Conservation (phyloP, 495 filamentous ascomycete species). For the Aspergillus diversus region DNA sequence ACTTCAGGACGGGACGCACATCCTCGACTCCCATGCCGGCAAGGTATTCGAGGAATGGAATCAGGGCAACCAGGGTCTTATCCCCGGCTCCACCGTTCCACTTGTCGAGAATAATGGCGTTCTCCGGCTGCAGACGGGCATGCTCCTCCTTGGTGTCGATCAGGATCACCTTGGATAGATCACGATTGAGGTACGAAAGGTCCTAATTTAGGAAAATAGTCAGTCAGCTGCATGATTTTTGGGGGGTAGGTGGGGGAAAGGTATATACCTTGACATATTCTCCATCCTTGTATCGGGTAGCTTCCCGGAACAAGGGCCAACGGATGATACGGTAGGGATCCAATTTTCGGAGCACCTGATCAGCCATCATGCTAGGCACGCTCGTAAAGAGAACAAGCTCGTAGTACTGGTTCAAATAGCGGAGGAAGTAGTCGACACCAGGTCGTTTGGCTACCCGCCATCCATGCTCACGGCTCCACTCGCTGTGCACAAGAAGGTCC, state of each 20-base stretch:
- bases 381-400: slow-evolving; percentile 95
- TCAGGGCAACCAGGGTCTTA: slow-evolving; percentile 79
- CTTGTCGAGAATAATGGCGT: slow-evolving; percentile 86
- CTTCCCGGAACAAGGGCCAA: slow-evolving; percentile 93
- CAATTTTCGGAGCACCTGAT: slow-evolving; percentile 87
- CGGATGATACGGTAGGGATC: slow-evolving; percentile 96
- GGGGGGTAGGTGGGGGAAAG: neutral
- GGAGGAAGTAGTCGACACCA: slow-evolving; percentile 94
- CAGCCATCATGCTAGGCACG: slow-evolving; percentile 76
- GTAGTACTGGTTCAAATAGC: slow-evolving; percentile 95
- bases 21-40: slow-evolving; percentile 90
- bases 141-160: slow-evolving; percentile 84
- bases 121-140: slow-evolving; percentile 84
- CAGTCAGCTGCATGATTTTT: neutral
- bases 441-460: slow-evolving; percentile 96
- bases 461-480: slow-evolving; percentile 91
- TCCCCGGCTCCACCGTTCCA: slow-evolving; percentile 87
- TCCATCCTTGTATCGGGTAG: slow-evolving; percentile 91
- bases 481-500: slow-evolving; percentile 89
- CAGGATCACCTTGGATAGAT: slow-evolving; percentile 90
- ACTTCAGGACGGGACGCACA: slow-evolving; percentile 80
- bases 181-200: slow-evolving; percentile 92
- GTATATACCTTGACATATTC: slow-evolving; percentile 88
- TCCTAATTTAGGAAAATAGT: slow-evolving; percentile 57
- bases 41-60: slow-evolving; percentile 96